phyloP scores from a whole-genome alignment of 2,329 filamentous ascomycete genomes.

The Arthroderma sp. region DNA sequence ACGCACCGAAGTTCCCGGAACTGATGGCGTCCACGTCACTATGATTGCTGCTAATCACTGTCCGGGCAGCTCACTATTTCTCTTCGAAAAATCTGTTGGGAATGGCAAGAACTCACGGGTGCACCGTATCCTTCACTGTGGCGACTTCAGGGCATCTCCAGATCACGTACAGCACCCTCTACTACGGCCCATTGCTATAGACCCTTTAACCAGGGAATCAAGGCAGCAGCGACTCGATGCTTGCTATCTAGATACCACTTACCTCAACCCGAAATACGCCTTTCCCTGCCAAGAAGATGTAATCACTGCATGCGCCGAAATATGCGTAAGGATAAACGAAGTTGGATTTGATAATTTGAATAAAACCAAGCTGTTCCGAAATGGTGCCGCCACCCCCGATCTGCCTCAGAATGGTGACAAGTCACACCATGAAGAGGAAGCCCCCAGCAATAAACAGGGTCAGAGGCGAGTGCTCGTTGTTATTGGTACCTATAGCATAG shows the following conservation, averaged over 20 bases:
- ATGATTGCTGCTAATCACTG: slow-evolving; percentile 98
- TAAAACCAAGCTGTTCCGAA: not conserved
- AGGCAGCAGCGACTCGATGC: slow-evolving; percentile 82
- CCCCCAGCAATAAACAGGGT: slow-evolving; percentile 4
- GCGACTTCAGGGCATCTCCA: slow-evolving; percentile 84
- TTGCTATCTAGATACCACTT: slow-evolving; percentile 95
- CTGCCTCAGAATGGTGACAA: slow-evolving; percentile 19
- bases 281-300: slow-evolving; percentile 85
- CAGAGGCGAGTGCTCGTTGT: slow-evolving; percentile 65
- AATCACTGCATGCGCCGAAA: slow-evolving; percentile 71
- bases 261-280: slow-evolving; percentile 86
- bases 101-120: slow-evolving; percentile 46
- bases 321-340: slow-evolving; percentile 66
- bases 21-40: slow-evolving; percentile 70
- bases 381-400: not conserved
- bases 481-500: slow-evolving; percentile 94
- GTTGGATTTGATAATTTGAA: slow-evolving; percentile 41
- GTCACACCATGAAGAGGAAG: slow-evolving; percentile 22
- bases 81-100: slow-evolving; percentile 69
- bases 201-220: slow-evolving; percentile 55
- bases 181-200: slow-evolving; percentile 59
- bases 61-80: slow-evolving; percentile 81
- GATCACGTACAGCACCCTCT: slow-evolving; percentile 72
- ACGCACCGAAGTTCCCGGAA: slow-evolving; percentile 64
- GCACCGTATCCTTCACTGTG: slow-evolving; percentile 83